Base-by-base conservation (phyloP, 164 flowering plant genomes). In the Chimonanthus salicifolius region DNA sequence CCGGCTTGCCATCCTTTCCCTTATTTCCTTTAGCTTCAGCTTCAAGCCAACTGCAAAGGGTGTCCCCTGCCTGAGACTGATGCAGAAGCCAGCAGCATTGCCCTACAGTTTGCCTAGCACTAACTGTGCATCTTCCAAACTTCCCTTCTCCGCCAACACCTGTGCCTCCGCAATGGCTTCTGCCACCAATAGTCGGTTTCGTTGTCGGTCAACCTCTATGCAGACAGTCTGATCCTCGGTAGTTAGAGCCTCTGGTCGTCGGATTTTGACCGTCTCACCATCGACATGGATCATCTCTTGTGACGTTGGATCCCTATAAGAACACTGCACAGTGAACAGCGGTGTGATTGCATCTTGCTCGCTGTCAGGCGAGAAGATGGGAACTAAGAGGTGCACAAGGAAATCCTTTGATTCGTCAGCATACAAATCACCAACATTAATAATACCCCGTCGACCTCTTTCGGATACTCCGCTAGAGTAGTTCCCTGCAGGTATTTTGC, bases 401-500 rank as follows among this genome's bases (percentile, higher is more conserved):
- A 83, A 81, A 60, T 83, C 82, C 58, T 77, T 78, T 47, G 77
- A 77, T 33, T 83, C 85, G 3, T 83, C 83, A 4, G 85, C 85
- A 69, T 83, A 83, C 18, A 83, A 69, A 50, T 78, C 70, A 47
- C 92, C 97, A 11, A 84, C 75, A 54, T 82, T 70, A 15, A 84
- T 70, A 2, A 63, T 21, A 33, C 79, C 87, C 21, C 43, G 65
- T 13, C 48, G 74, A n/a, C 75, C 78, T 5, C 74, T 48, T 33
- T 58, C 47, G 5, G 54, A 18, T 2, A 84, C 71, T 47, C 68
- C 47, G 47, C 69, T 72, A 2, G 46, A 68, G 71, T 84, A 80
- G 45, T 65, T 82, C n/a, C 87, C 84, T 1, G 84, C 43, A 50
- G 58, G 67, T 18, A 82, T 72, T 2, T 77, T 79, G 33, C 58